Evolutionary conservation across 345 rosid species (phyloP), one percentile per base, ranked within the genome.

Genomic region (Rubroshorea leprosula): DNA sequence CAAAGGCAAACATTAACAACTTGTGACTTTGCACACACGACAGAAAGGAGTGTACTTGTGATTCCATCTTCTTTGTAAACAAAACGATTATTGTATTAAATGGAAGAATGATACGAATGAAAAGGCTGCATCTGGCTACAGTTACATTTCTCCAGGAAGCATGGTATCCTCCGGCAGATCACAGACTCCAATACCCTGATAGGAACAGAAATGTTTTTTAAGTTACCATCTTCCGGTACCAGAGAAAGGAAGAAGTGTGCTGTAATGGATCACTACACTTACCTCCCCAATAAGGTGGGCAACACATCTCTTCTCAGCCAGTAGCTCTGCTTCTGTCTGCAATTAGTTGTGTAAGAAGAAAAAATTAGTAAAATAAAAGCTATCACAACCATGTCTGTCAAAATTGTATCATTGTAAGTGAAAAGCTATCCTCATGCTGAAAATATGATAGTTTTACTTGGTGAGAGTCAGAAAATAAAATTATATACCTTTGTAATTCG

Each of bases 71-170:
- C n/a, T n/a, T n/a, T n/a, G n/a, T n/a, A n/a, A n/a, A n/a, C n/a
- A n/a, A n/a, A n/a, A n/a, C n/a, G n/a, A n/a, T n/a, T n/a, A n/a
- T n/a, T 60, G 21, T 17, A 9, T 41, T n/a, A 25, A 63, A 23
- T 11, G 56, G 54, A 57, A 45, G 51, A 60, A 38, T 62, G 51
- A n/a, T 15, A 12, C 47, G 24, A 67, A 49, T 15, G 39, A 50
- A 54, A 56, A 12, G n/a, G 15, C 64, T 43, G 47, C 25, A 50
- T 49, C 23, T 47, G 60, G 15, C 5, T 18, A 6, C 13, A 3
- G 41, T 77, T 76, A 93, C 89, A 93, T 86, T 71, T 93, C 99
- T 43, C 99, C 99, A 0, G 99, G 99, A 76, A 93, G 99, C 99
- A 89, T 93, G 6, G 99, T 89, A 73, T 93, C 99, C 70, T 82